Conservation (phyloP, 2,329 filamentous ascomycete genomes). For the Nemania diffusa region DNA sequence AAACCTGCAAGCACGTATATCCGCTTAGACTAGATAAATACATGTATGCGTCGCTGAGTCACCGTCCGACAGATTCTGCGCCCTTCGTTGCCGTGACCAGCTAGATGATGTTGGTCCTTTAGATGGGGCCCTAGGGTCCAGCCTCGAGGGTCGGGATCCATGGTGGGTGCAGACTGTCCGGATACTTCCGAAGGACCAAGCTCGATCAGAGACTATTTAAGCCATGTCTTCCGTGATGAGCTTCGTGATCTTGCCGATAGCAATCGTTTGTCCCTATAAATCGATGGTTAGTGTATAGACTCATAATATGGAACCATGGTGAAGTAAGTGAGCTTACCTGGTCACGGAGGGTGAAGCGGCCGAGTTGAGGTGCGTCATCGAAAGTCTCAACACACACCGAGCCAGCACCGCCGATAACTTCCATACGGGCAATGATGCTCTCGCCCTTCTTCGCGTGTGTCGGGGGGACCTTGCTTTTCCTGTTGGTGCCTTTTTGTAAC, state of each 20-base stretch:
- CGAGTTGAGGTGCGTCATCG: slow-evolving; percentile 94
- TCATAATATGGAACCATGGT: slow-evolving; percentile 27
- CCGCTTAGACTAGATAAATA: background rate
- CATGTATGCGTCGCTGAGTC: background rate
- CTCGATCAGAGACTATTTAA: slow-evolving; percentile 28
- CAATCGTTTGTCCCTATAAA: slow-evolving; percentile 92
- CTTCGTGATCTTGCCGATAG: slow-evolving; percentile 99
- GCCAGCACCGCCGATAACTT: slow-evolving; percentile 83
- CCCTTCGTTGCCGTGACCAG: background rate
- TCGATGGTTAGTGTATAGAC: slow-evolving; percentile 44
- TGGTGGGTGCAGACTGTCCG: background rate
- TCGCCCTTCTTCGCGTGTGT: slow-evolving; percentile 85
- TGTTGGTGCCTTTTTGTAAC: slow-evolving; percentile 90
- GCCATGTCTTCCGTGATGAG: slow-evolving; percentile 63
- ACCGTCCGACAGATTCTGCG: background rate
- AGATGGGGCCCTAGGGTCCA: background rate
- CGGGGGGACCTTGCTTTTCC: slow-evolving; percentile 93
- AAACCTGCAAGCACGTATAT: background rate
- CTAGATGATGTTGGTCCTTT: background rate
- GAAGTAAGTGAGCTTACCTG: slow-evolving; percentile 66
- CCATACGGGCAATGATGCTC: slow-evolving; percentile 90
- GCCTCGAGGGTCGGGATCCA: background rate
- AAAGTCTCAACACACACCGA: slow-evolving; percentile 93
- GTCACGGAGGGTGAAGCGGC: slow-evolving; percentile 88
- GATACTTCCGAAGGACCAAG: background rate